Evolutionary conservation across 805 yeast genomes (phyloP).

Genomic region (Kurtzmaniella fragi): DNA sequence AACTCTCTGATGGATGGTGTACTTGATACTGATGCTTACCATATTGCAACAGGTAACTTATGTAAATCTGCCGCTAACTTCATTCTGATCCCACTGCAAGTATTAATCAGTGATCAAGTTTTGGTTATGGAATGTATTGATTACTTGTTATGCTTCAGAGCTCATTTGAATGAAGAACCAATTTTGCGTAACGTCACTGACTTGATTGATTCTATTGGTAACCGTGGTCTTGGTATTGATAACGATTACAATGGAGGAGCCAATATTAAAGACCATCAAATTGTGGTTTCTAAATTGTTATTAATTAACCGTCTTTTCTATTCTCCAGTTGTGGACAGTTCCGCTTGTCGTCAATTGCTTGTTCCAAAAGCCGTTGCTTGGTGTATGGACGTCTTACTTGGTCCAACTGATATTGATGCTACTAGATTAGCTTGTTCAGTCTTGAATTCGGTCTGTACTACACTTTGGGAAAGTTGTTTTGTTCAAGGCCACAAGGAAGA

Average conservation of each 20-base stretch:
- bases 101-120: constrained; percentile 58
- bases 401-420: constrained; percentile 52
- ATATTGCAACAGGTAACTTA: constrained; percentile 26
- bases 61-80: constrained; percentile 40
- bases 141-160: constrained; percentile 43
- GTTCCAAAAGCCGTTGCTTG: constrained; percentile 46
- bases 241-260: constrained; percentile 19
- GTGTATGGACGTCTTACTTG: constrained; percentile 53
- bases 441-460: constrained; percentile 45
- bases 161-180: constrained; percentile 31
- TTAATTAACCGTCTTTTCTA: constrained; percentile 53
- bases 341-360: constrained; percentile 31
- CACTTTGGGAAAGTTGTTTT: constrained; percentile 28
- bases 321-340: constrained; percentile 26
- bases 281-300: constrained; percentile 53
- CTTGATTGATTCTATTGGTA: constrained; percentile 51
- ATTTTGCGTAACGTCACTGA: constrained; percentile 37
- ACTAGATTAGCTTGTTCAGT: constrained; percentile 60
- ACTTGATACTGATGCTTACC: constrained; percentile 19
- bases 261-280: constrained; percentile 44
- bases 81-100: constrained; percentile 41
- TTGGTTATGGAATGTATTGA: constrained; percentile 57
- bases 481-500: constrained; percentile 22
- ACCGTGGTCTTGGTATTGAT: constrained; percentile 49
- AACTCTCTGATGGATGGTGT: constrained; percentile 17